Conservation (phyloP, 257 asterid genomes). For the Lavandula angustifolia region DNA sequence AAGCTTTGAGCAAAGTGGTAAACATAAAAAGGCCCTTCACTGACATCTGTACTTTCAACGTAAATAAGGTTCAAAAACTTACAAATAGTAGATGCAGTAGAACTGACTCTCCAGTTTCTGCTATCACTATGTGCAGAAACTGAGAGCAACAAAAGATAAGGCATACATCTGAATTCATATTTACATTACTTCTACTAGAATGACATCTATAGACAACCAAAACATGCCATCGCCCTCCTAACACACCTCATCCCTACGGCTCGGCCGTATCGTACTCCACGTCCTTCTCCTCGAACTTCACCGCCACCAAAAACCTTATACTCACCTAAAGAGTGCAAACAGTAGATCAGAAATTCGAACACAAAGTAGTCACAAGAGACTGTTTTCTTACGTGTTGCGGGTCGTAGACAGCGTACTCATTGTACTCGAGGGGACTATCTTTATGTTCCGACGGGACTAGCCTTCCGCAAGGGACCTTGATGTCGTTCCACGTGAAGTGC, state of each 20-base stretch:
- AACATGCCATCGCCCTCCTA: conserved; percentile 11
- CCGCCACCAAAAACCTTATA: conserved; percentile 73
- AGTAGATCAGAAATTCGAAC: neutral
- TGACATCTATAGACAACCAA: conserved; percentile 25
- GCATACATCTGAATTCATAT: neutral
- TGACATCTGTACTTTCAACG: too few relatives aligned
- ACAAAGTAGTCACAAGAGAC: neutral
- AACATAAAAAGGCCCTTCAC: too few relatives aligned
- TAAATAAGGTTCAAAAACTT: too few relatives aligned
- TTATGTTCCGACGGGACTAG: conserved; percentile 55
- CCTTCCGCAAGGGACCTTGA: conserved; percentile 77
- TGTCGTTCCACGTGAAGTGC: conserved; percentile 74
- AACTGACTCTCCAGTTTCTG: too few relatives aligned
- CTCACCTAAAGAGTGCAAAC: conserved; percentile 45
- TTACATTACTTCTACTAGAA: neutral
- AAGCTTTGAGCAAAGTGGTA: too few relatives aligned
- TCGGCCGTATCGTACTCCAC: conserved; percentile 54
- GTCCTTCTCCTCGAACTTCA: conserved; percentile 70
- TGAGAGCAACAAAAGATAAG: neutral
- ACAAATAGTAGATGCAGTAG: too few relatives aligned
- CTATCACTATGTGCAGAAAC: neutral
- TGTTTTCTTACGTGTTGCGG: conserved; percentile 56
- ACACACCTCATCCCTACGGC: neutral
- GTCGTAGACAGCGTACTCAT: conserved; percentile 82
- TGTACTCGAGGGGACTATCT: conserved; percentile 70